These are phyloP conservation scores for Leccinum uliginosum DNA, from an alignment of 768 basidiomycete species.

Conservation along the genomic window DNA sequence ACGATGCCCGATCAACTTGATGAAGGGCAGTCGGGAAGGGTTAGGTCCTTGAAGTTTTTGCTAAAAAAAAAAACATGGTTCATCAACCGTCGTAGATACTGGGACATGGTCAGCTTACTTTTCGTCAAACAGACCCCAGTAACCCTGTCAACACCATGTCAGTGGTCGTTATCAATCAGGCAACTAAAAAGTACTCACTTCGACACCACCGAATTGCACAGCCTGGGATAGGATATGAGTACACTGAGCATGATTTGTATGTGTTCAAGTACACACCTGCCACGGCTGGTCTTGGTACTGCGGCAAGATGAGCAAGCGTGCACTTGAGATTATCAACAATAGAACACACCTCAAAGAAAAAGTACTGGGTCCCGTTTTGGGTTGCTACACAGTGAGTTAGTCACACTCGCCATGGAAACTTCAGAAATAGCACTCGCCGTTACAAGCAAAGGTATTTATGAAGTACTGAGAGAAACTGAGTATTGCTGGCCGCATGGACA, in stretches of 20 bases:
- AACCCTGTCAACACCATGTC: constrained; percentile 31
- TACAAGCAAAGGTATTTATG: constrained; percentile 82
- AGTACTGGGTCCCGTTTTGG: constrained; percentile 75
- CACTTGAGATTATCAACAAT: background rate
- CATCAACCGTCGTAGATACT: constrained; percentile 23
- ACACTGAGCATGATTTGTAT: background rate
- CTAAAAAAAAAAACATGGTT: constrained; percentile 31
- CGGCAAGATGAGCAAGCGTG: background rate
- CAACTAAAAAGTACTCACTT: constrained; percentile 30
- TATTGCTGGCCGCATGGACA: background rate
- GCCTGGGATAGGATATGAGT: constrained; percentile 36
- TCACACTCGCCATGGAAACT: background rate
- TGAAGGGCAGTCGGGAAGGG: constrained; percentile 52
- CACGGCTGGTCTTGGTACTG: constrained; percentile 76
- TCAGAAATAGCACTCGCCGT: constrained; percentile 16
- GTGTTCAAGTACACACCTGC: constrained; percentile 49
- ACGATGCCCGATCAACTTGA: background rate
- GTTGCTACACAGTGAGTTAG: constrained; percentile 48
- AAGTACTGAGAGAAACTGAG: constrained; percentile 51
- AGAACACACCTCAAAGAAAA: constrained; percentile 71
- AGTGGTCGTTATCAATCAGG: constrained; percentile 6
- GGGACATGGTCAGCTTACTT: constrained; percentile 36
- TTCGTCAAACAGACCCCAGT: constrained; percentile 64
- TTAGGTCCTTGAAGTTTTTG: constrained; percentile 68
- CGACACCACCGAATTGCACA: constrained; percentile 73